These are phyloP conservation scores for Dictyostelium brefeldianum DNA, from an alignment of 78 protist genomes.

Conservation along the genomic window DNA sequence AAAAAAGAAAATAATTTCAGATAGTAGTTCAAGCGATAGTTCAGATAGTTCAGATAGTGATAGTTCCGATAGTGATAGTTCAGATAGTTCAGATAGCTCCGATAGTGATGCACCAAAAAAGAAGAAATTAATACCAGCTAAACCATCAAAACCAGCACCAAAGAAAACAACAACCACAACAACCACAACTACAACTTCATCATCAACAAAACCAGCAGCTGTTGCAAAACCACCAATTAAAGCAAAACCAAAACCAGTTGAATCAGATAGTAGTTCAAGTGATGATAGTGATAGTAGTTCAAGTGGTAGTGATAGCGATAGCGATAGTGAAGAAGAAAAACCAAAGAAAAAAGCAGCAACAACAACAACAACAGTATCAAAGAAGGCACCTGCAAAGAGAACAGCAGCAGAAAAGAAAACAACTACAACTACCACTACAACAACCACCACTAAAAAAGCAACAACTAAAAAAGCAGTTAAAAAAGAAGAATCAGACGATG, in stretches of 20 bases:
- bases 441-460: not conserved
- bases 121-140: not conserved
- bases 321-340: slow-evolving; percentile 11
- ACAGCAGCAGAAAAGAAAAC: slow-evolving; percentile 5
- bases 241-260: not conserved
- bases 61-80: not conserved
- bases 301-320: not conserved
- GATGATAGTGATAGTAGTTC: not conserved
- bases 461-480: not conserved
- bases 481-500: not conserved
- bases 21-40: not conserved
- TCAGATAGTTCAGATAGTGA: not conserved
- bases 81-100: not conserved
- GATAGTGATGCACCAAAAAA: not conserved
- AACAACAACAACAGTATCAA: slow-evolving; percentile 16
- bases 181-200: not conserved
- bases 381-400: slow-evolving; percentile 49
- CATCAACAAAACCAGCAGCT: not conserved
- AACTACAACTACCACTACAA: slow-evolving; percentile 31
- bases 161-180: slow-evolving; percentile 18
- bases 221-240: slow-evolving; percentile 5
- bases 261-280: slow-evolving; percentile 14
- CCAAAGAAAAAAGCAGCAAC: slow-evolving; percentile 11
- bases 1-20: not conserved
- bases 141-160: not conserved